Evolutionary conservation across 1,284 basidiomycete species (phyloP), one percentile per base, ranked within the genome.

Genomic region (Sanghuangporus sanghuang): DNA sequence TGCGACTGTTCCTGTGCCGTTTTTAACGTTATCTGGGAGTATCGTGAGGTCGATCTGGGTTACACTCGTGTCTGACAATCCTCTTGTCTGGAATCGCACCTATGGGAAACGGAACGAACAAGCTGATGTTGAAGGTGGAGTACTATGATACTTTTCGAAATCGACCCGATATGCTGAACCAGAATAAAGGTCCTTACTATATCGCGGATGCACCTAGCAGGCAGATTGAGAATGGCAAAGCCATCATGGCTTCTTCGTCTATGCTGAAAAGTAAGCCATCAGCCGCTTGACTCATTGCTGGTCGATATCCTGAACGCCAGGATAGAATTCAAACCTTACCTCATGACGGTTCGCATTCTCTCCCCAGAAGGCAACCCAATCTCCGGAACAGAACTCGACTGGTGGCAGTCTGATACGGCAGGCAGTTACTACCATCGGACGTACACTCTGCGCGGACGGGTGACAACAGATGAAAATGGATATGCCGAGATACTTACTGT

Each of bases 381-480:
- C 3, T 66, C 69, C 12, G 56, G 68, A 56, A 71, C 69, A 2
- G 48, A 21, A 5, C 27, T 74, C 52, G 71, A 73, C 63, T 66
- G 67, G 68, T 74, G 73, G 73, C 72, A 73, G 36, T 71, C 73
- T 2, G 67, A 70, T 60, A 61, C 59, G 18, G 53, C 62, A 8
- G 72, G 72, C 9, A 40, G 42, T 5, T 74, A 73, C 65, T 70
- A 67, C 55, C 68, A 70, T 62, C 50, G 55, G 21, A 63, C 65
- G 1, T 74, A 71, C 63, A 68, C 64, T 1, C 68, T 73, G 21
- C 72, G 72, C 57, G 73, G 73, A 42, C 70, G 64, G 23, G 59
- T 69, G 21, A 67, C 52, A 6, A 70, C 73, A 11, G 71, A 73
- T 52, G 65, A 63, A 1, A 35, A 71, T n/a, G 73, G 73, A 1